phyloP scores from a whole-genome alignment of 495 filamentous ascomycete species.

The Lichina pygmaea region DNA sequence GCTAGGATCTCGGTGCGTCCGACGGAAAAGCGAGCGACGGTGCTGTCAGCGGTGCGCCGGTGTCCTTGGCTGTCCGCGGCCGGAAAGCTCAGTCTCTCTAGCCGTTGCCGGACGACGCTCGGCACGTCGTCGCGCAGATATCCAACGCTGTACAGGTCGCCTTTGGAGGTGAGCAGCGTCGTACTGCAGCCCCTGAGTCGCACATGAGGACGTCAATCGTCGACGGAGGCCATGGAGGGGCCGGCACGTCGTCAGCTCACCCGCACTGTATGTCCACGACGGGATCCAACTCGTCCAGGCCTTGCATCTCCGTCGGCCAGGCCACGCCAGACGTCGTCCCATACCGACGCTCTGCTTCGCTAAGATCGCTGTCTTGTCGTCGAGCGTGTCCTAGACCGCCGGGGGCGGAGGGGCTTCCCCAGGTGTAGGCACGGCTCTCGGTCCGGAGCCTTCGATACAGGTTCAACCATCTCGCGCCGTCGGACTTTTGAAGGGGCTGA shows the following conservation, averaged over 20 bases:
- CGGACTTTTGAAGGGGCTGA: neutral
- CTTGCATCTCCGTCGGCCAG: neutral
- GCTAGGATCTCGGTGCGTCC: constrained; percentile 1
- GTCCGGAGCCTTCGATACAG: constrained; percentile 1
- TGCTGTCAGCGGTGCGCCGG: neutral
- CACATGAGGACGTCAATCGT: neutral
- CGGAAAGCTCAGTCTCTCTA: neutral
- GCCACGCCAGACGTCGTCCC: neutral
- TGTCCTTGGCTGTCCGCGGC: neutral
- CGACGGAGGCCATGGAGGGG: neutral
- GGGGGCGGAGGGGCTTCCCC: neutral
- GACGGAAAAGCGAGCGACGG: constrained; percentile 1
- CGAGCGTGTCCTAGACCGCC: neutral
- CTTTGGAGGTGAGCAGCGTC: neutral
- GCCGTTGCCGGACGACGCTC: neutral
- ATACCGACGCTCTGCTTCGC: neutral
- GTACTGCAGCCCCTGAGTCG: neutral
- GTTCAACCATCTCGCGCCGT: constrained; percentile 1
- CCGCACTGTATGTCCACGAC: constrained; percentile 1
- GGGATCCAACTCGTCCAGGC: neutral
- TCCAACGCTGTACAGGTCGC: neutral
- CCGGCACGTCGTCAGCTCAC: neutral
- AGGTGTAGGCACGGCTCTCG: neutral
- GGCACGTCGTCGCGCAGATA: neutral
- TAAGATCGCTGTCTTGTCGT: neutral